Evolutionary conservation across 169 alveolate species (phyloP).

Genomic region (Plasmodium malariae): DNA sequence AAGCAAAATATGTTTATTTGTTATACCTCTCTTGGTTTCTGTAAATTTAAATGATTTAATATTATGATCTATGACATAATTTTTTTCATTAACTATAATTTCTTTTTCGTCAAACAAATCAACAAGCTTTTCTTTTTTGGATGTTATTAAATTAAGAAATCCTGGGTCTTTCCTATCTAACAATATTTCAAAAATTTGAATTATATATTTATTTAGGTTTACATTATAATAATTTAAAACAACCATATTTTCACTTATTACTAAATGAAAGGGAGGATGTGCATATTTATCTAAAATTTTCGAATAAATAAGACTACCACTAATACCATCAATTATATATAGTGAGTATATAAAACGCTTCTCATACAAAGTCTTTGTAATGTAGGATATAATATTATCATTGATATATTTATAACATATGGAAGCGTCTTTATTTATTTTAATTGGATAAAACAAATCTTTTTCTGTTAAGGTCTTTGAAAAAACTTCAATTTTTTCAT

Average conservation of each 20-base stretch:
- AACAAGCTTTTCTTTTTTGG: conserved; percentile 64
- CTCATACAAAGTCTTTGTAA: conserved; percentile 18
- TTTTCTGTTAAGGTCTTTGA: conserved; percentile 60
- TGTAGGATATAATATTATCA: conserved; percentile 58
- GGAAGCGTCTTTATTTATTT: conserved; percentile 76
- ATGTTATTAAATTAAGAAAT: conserved; percentile 49
- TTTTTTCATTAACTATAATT: conserved; percentile 55
- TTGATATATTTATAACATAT: conserved; percentile 67
- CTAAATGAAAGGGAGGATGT: conserved; percentile 57
- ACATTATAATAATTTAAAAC: conserved; percentile 37
- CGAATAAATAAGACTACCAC: conserved; percentile 38
- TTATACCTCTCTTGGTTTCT: conserved; percentile 76
- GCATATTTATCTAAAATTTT: conserved; percentile 49
- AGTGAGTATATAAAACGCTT: conserved; percentile 20
- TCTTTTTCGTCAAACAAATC: conserved; percentile 64
- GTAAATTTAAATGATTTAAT: conserved; percentile 71
- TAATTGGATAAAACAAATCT: conserved; percentile 61
- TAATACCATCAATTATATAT: conserved; percentile 65
- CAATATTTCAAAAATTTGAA: conserved; percentile 44
- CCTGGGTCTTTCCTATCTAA: conserved; percentile 73
- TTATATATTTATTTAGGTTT: conserved; percentile 47
- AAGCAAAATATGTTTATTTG: conserved; percentile 69
- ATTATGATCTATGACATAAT: conserved; percentile 71
- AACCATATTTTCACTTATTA: conserved; percentile 65
- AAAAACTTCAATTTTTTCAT: conserved; percentile 38